phyloP scores from a whole-genome alignment of 805 yeast species.

The Zygoascus tannicola region DNA sequence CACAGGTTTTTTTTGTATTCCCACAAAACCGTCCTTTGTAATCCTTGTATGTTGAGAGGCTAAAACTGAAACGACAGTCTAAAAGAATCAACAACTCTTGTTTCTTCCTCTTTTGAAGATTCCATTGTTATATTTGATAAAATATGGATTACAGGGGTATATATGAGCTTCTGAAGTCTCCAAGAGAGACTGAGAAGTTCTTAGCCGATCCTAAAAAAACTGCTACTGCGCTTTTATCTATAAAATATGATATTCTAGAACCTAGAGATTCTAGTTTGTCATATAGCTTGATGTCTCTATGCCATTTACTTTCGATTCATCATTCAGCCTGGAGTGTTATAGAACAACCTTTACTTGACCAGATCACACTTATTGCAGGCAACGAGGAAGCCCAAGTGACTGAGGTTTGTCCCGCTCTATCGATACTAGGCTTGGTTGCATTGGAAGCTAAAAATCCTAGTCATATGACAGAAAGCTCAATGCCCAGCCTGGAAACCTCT shows the following conservation, averaged over 20 bases:
- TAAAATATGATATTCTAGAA: slow-evolving; percentile 20
- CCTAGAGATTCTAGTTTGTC: slow-evolving; percentile 11
- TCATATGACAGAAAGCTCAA: not conserved
- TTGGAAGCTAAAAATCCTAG: slow-evolving; percentile 11
- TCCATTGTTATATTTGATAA: too few relatives aligned
- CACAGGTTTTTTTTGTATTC: too few relatives aligned
- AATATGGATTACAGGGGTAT: slow-evolving; percentile 15
- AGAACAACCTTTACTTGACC: slow-evolving; percentile 15
- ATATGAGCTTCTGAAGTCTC: slow-evolving; percentile 12
- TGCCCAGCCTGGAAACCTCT: slow-evolving; percentile 8
- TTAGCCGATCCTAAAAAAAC: slow-evolving; percentile 15
- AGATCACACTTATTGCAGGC: slow-evolving; percentile 9
- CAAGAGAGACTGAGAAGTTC: slow-evolving; percentile 13
- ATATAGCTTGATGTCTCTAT: slow-evolving; percentile 13
- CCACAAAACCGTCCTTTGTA: too few relatives aligned
- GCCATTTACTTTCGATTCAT: slow-evolving; percentile 11
- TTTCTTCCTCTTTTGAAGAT: too few relatives aligned
- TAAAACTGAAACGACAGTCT: too few relatives aligned
- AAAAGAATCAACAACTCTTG: too few relatives aligned
- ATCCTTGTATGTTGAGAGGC: too few relatives aligned
- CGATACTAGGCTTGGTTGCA: slow-evolving; percentile 14
- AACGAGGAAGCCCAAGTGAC: slow-evolving; percentile 7
- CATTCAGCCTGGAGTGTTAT: slow-evolving; percentile 17
- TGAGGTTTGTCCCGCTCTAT: slow-evolving; percentile 15
- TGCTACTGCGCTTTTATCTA: slow-evolving; percentile 16